A percentile compares a stretch with the other conserved stretches of the same genome.
Conservation (phyloP, 1,139 yeast species). For the Diutina neorugosa region DNA sequence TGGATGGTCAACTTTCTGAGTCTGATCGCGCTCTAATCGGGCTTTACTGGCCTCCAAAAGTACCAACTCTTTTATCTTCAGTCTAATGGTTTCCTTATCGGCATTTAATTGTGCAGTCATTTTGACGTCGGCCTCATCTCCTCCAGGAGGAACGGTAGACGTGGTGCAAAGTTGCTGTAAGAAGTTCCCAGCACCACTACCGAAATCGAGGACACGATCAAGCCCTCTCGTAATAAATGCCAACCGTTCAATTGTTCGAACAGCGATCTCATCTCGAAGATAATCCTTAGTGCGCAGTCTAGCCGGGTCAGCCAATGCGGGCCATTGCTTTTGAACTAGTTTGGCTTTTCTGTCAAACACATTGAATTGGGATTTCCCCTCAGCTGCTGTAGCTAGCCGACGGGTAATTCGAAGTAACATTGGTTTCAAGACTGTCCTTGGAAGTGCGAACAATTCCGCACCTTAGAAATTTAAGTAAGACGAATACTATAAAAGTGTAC, state of each 20-base stretch:
- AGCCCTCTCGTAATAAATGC: conserved; percentile 63
- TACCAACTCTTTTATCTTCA: conserved; percentile 42
- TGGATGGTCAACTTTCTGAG: conserved; percentile 20
- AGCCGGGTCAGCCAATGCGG: conserved; percentile 24
- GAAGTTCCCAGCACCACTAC: conserved; percentile 61
- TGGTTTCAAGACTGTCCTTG: neutral
- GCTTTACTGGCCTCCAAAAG: conserved; percentile 58
- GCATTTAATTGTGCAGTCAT: conserved; percentile 29
- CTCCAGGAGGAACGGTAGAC: conserved; percentile 15
- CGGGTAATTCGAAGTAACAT: conserved; percentile 7
- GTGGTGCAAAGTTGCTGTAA: conserved; percentile 23
- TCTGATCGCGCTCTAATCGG: conserved; percentile 39
- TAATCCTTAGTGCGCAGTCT: conserved; percentile 57
- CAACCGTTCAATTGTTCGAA: conserved; percentile 60
- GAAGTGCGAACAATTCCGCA: neutral
- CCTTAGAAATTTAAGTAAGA: neutral
- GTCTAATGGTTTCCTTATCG: conserved; percentile 40
- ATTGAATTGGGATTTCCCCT: conserved; percentile 18
- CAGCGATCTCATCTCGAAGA: conserved; percentile 62
- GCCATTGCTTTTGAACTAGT: conserved; percentile 43
- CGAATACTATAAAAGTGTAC: neutral
- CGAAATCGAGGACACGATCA: conserved; percentile 53
- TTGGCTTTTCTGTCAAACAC: conserved; percentile 63
- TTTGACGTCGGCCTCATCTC: conserved; percentile 18
- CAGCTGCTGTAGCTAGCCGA: conserved; percentile 15